Percentiles rank a stretch among this genome's conserved stretches.
Evolutionary conservation across 345 rosid genomes (phyloP).

Genomic region (Aquilaria yunnanensis): DNA sequence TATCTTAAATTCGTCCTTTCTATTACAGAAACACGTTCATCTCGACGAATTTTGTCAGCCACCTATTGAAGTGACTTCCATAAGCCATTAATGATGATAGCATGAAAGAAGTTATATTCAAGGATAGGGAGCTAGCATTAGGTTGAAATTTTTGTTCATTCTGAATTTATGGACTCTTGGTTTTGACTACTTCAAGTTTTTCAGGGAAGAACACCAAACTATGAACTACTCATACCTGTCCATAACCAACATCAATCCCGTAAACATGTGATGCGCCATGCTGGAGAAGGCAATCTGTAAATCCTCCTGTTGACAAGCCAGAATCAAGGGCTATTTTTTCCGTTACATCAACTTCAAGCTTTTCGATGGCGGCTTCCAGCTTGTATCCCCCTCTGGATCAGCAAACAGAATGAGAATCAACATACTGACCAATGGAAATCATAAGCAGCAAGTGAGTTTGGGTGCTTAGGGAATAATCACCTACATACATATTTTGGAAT

Average conservation of each 20-base stretch:
- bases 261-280: slow-evolving; percentile 85
- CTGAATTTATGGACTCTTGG: too few species aligned
- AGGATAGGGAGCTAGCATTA: too few species aligned
- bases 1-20: slow-evolving; percentile 90
- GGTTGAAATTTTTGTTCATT: too few species aligned
- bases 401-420: slow-evolving; percentile 11
- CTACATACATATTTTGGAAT: slow-evolving; percentile 98
- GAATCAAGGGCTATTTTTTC: slow-evolving; percentile 95
- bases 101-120: too few species aligned
- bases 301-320: slow-evolving; percentile 95
- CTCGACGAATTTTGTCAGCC: slow-evolving; percentile 78
- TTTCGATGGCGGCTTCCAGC: slow-evolving; percentile 92
- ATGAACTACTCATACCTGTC: slow-evolving; percentile 51
- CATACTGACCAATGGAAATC: background rate
- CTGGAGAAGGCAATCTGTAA: slow-evolving; percentile 94
- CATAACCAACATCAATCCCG: slow-evolving; percentile 97
- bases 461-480: slow-evolving; percentile 53
- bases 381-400: slow-evolving; percentile 78
- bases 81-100: slow-evolving; percentile 4
- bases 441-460: too few species aligned
- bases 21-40: slow-evolving; percentile 64
- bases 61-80: slow-evolving; percentile 39
- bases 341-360: slow-evolving; percentile 68
- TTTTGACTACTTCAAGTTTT: too few species aligned
- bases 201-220: too few species aligned